Conservation (phyloP, 495 filamentous ascomycete genomes). For the Xylaria longipes region DNA sequence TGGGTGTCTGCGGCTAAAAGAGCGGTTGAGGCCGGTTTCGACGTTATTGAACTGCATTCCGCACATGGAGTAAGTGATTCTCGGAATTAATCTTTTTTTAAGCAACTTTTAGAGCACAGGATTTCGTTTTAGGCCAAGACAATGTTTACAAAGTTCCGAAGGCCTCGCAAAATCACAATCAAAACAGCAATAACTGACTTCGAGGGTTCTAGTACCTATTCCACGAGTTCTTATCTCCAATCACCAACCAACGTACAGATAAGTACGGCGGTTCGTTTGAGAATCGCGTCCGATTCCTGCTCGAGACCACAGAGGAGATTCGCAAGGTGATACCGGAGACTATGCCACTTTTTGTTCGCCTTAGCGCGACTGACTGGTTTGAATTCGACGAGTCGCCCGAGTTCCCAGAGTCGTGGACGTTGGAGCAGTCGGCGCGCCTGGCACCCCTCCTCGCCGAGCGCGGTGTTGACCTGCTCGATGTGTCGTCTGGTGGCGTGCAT, state of each 20-base stretch:
- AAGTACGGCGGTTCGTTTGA: constrained; percentile 68
- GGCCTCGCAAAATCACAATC: too few relatives aligned
- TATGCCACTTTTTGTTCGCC: constrained; percentile 71
- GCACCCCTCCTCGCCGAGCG: constrained; percentile 58
- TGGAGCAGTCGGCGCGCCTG: constrained; percentile 61
- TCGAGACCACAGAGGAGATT: constrained; percentile 61
- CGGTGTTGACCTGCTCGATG: constrained; percentile 71
- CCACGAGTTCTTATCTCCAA: constrained; percentile 60
- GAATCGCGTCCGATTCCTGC: constrained; percentile 60
- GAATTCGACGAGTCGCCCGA: constrained; percentile 56
- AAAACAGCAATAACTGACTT: too few relatives aligned
- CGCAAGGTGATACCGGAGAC: constrained; percentile 59
- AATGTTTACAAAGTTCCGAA: too few relatives aligned
- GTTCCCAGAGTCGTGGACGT: constrained; percentile 51
- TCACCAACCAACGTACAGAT: constrained; percentile 65
- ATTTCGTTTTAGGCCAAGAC: too few relatives aligned
- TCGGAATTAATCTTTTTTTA: too few relatives aligned
- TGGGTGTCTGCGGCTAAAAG: constrained; percentile 61
- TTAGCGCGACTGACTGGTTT: constrained; percentile 65
- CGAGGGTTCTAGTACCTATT: too few relatives aligned
- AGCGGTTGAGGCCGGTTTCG: constrained; percentile 61
- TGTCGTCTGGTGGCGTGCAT: constrained; percentile 66
- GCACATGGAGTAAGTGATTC: constrained; percentile 46
- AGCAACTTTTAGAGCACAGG: too few relatives aligned
- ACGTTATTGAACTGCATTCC: constrained; percentile 58